Conservation (phyloP, 2,329 filamentous ascomycete species). For the Xylaria multiplex region DNA sequence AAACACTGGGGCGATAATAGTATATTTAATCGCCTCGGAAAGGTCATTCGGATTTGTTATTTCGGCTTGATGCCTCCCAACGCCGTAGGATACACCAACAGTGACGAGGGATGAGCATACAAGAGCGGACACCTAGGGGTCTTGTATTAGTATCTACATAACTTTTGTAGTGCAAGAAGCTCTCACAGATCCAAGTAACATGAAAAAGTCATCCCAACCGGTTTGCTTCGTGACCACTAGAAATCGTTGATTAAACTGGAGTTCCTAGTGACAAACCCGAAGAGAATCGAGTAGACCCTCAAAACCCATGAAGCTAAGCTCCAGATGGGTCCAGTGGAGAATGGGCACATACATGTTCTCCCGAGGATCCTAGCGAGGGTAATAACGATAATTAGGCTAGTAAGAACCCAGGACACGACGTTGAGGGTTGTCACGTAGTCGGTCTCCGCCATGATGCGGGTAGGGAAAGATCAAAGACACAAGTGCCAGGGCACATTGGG, state of each 20-base stretch:
- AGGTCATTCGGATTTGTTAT: slow-evolving; percentile 19
- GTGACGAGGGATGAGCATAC: slow-evolving; percentile 24
- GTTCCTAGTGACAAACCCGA: background rate
- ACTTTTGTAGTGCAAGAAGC: no score
- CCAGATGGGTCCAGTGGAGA: background rate
- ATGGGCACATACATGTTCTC: slow-evolving; percentile 22
- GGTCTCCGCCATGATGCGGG: slow-evolving; percentile 20
- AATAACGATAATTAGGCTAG: slow-evolving; percentile 10
- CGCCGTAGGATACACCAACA: slow-evolving; percentile 14
- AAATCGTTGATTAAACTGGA: slow-evolving; percentile 1
- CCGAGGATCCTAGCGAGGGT: slow-evolving; percentile 17
- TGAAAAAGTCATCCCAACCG: slow-evolving; percentile 34
- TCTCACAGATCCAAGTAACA: slow-evolving; percentile 27
- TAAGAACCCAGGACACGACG: slow-evolving; percentile 26
- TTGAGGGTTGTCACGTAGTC: slow-evolving; percentile 22
- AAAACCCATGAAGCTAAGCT: background rate
- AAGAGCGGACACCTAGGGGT: slow-evolving; percentile 15
- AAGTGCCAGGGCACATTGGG: background rate
- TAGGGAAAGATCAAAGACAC: background rate
- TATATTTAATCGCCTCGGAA: slow-evolving; percentile 27
- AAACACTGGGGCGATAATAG: slow-evolving; percentile 14
- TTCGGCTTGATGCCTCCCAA: slow-evolving; percentile 16
- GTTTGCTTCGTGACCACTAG: slow-evolving; percentile 26
- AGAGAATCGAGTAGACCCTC: background rate
- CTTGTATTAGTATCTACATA: background rate